A percentile compares a stretch with the other conserved stretches of the same genome.
These are phyloP conservation scores for Phytopythium sindhum DNA, from an alignment of 352 stramenopile genomes.

Conservation along the genomic window DNA sequence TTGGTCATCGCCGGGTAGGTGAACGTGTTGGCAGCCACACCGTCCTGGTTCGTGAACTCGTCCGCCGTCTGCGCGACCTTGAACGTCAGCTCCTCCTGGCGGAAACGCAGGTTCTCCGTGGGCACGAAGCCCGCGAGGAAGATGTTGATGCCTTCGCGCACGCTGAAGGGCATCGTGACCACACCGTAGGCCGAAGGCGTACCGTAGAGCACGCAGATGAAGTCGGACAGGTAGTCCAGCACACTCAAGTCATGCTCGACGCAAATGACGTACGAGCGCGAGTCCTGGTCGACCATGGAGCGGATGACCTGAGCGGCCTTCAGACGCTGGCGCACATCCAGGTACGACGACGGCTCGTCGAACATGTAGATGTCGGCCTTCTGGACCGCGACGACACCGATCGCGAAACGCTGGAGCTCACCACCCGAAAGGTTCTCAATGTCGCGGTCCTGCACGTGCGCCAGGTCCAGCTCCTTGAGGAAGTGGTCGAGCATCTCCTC, in stretches of 20 bases:
- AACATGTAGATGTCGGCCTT: slow-evolving; percentile 99
- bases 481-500: slow-evolving; percentile 79
- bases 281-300: slow-evolving; percentile 90
- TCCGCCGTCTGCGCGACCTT: slow-evolving; percentile 96
- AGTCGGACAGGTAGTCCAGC: slow-evolving; percentile 99
- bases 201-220: slow-evolving; percentile 99
- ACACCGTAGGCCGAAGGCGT: slow-evolving; percentile 98
- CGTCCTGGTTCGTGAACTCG: slow-evolving; percentile 81
- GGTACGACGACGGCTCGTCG: slow-evolving; percentile 99
- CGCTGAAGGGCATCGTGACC: slow-evolving; percentile 99
- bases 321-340: slow-evolving; percentile 99
- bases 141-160: slow-evolving; percentile 99
- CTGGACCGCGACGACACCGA: slow-evolving; percentile 94
- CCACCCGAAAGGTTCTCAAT: slow-evolving; percentile 96
- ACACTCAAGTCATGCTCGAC: slow-evolving; percentile 99
- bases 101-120: slow-evolving; percentile 99
- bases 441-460: slow-evolving; percentile 96
- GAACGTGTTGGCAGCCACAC: slow-evolving; percentile 90
- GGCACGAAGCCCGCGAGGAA: slow-evolving; percentile 99
- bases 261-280: slow-evolving; percentile 95
- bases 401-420: slow-evolving; percentile 99
- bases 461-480: slow-evolving; percentile 93
- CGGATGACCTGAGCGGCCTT: slow-evolving; percentile 98
- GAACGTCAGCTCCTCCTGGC: slow-evolving; percentile 98
- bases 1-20: slow-evolving; percentile 99